phyloP scores from a whole-genome alignment of 2,329 filamentous ascomycete genomes.

The Lojkania enalia region DNA sequence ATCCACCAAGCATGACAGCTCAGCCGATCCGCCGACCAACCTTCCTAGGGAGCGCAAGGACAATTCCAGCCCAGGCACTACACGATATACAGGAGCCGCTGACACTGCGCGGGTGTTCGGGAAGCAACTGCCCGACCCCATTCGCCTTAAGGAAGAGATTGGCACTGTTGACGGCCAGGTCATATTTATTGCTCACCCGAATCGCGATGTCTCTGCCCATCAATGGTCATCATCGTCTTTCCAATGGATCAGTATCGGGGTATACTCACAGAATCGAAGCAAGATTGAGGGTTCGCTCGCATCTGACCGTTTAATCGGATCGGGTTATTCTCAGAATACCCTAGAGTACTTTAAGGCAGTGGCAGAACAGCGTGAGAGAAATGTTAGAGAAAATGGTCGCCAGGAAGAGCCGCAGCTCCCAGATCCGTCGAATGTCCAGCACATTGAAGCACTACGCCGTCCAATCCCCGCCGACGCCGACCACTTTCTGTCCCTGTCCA shows the following conservation, averaged over 20 bases:
- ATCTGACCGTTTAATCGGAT: constrained; percentile 44
- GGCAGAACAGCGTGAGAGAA: constrained; percentile 43
- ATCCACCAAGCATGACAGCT: neutral
- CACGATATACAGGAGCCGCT: constrained; percentile 9
- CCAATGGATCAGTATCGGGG: constrained; percentile 52
- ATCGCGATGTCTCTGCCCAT: constrained; percentile 52
- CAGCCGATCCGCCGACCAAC: neutral
- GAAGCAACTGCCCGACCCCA: constrained; percentile 46
- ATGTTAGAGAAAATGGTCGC: constrained; percentile 16
- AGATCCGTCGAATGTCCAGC: neutral
- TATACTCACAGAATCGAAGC: constrained; percentile 47
- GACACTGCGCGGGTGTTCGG: constrained; percentile 46
- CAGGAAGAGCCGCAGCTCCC: constrained; percentile 6
- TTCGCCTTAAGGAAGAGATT: constrained; percentile 39
- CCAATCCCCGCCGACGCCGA: constrained; percentile 9
- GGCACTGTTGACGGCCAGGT: constrained; percentile 47
- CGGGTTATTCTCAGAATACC: constrained; percentile 42
- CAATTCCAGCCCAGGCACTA: constrained; percentile 14
- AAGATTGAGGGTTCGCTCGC: constrained; percentile 50
- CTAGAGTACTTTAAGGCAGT: constrained; percentile 49
- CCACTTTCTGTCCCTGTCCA: constrained; percentile 11
- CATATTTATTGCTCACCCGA: constrained; percentile 52
- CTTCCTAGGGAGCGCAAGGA: neutral
- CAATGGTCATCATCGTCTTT: constrained; percentile 48
- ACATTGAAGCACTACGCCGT: constrained; percentile 1